These are phyloP conservation scores for cucumber (Cucumis sativus) DNA, from an alignment of 306 rosid species.

Conservation along the genomic window DNA sequence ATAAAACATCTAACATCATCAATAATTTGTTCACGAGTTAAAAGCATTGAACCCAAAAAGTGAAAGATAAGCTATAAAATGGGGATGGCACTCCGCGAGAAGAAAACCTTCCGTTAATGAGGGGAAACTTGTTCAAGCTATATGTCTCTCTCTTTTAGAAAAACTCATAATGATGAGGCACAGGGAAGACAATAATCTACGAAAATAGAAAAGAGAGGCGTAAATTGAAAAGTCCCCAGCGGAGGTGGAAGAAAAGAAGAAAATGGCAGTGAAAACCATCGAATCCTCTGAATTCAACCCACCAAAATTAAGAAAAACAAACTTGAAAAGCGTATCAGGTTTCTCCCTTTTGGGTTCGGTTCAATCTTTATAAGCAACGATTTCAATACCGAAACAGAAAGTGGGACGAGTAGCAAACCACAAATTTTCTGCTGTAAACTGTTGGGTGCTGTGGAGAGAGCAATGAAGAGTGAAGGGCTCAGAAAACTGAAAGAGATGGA, in stretches of 20 bases:
- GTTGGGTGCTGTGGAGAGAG: not conserved
- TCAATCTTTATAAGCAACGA: not conserved
- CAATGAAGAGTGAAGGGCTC: not conserved
- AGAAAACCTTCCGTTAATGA: not conserved
- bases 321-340: not conserved
- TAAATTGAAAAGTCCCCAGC: not conserved
- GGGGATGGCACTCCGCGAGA: not conserved
- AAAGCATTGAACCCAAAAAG: not conserved
- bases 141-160: not conserved
- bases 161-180: not conserved
- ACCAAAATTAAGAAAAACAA: not conserved
- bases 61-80: not conserved
- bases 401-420: not conserved
- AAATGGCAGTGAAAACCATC: not conserved
- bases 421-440: not conserved
- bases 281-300: not conserved
- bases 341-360: not conserved
- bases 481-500: not conserved
- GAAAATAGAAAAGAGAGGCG: not conserved
- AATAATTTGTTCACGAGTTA: not conserved
- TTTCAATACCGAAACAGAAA: not conserved
- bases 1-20: not conserved
- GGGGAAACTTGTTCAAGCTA: not conserved
- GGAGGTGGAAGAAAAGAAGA: not conserved
- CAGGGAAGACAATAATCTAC: not conserved